These are phyloP conservation scores for Neophaeococcomyces aloes DNA, from an alignment of 2,329 filamentous ascomycete genomes.

Conservation along the genomic window DNA sequence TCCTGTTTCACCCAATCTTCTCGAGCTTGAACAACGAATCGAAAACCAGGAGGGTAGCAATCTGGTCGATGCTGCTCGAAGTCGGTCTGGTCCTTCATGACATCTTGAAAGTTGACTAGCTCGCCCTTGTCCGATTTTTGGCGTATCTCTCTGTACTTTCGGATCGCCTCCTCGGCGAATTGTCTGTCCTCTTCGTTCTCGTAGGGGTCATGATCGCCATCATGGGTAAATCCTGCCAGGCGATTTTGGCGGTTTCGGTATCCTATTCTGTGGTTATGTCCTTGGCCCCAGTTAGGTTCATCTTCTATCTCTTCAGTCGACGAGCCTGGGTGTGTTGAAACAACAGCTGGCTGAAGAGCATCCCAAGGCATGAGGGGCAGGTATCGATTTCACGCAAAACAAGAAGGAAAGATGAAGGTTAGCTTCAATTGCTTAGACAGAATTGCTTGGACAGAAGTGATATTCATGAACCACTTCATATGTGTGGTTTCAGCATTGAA, in stretches of 20 bases:
- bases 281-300: slow-evolving; percentile 35
- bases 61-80: slow-evolving; percentile 36
- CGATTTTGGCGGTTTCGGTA: slow-evolving; percentile 30
- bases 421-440: too few relatives aligned
- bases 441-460: too few relatives aligned
- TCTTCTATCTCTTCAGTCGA: slow-evolving; percentile 30
- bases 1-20: slow-evolving; percentile 42
- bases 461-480: too few relatives aligned
- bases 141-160: slow-evolving; percentile 22
- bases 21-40: slow-evolving; percentile 40
- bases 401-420: too few relatives aligned
- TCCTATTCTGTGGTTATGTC: slow-evolving; percentile 33
- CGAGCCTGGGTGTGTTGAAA: slow-evolving; percentile 29
- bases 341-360: not conserved
- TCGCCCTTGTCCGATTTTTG: slow-evolving; percentile 21
- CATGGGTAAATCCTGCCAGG: slow-evolving; percentile 31
- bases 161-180: slow-evolving; percentile 22
- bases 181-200: slow-evolving; percentile 18
- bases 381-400: too few relatives aligned
- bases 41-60: slow-evolving; percentile 38
- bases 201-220: slow-evolving; percentile 23
- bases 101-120: slow-evolving; percentile 23
- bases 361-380: slow-evolving; percentile 6
- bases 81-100: slow-evolving; percentile 27
- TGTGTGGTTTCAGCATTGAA: too few relatives aligned